Conservation (phyloP, 2,329 filamentous ascomycete genomes). For the Fusarium abutilonis region DNA sequence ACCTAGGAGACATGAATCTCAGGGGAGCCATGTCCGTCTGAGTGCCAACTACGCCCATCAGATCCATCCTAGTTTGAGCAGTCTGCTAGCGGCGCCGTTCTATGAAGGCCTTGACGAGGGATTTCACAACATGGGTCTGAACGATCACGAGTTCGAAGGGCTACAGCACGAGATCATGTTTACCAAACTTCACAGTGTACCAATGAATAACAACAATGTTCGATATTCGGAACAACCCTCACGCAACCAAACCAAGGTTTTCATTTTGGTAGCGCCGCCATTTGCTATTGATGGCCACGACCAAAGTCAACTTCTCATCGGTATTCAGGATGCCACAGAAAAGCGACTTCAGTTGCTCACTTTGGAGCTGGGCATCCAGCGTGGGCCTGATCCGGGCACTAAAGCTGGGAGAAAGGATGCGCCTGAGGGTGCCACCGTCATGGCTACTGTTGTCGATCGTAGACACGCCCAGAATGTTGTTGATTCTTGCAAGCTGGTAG, state of each 20-base stretch:
- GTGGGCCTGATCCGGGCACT: constrained; percentile 44
- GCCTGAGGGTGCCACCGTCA: constrained; percentile 38
- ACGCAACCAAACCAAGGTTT: constrained; percentile 68
- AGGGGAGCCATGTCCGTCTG: constrained; percentile 58
- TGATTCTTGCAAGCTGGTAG: constrained; percentile 76
- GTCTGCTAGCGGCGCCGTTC: constrained; percentile 73
- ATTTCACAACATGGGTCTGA: constrained; percentile 76
- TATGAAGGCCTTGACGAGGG: constrained; percentile 77
- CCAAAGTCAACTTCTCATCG: constrained; percentile 68
- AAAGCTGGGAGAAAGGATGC: constrained; percentile 38
- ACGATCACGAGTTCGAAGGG: constrained; percentile 76
- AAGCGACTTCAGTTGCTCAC: constrained; percentile 74
- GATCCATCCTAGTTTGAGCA: constrained; percentile 64
- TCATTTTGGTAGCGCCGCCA: constrained; percentile 70
- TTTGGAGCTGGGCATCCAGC: constrained; percentile 63
- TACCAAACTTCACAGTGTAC: constrained; percentile 74
- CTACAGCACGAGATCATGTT: constrained; percentile 78
- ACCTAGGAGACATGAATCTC: constrained; percentile 75
- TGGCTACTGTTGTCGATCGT: constrained; percentile 56
- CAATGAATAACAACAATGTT: constrained; percentile 68
- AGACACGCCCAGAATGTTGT: constrained; percentile 73
- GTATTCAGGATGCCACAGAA: constrained; percentile 75
- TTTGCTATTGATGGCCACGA: constrained; percentile 64
- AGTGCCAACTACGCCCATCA: constrained; percentile 57
- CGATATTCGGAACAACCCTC: constrained; percentile 67